Evolutionary conservation across 2,329 filamentous ascomycete species (phyloP).

Genomic region (Trichoderma sp.): DNA sequence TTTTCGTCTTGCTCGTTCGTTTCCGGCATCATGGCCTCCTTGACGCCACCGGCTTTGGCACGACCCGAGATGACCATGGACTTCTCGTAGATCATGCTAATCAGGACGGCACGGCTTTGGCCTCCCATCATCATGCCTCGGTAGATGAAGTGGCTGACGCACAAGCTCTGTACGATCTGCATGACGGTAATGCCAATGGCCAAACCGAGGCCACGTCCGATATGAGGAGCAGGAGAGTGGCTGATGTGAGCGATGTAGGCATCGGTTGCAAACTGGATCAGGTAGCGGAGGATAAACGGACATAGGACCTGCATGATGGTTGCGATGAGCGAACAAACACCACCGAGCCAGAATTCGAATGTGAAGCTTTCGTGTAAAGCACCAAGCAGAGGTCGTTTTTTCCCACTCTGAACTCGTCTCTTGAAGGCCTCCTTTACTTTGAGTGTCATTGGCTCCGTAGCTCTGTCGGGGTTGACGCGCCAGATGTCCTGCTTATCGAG

Average conservation of each 20-base stretch:
- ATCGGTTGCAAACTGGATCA: conserved; percentile 80
- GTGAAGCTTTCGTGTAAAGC: conserved; percentile 85
- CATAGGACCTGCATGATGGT: conserved; percentile 75
- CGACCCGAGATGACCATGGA: conserved; percentile 83
- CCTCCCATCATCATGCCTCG: conserved; percentile 89
- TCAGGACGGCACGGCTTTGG: conserved; percentile 74
- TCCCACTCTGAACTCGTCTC: conserved; percentile 61
- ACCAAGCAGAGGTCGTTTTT: conserved; percentile 71
- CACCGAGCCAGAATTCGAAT: conserved; percentile 80
- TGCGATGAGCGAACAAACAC: conserved; percentile 70
- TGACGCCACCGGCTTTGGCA: conserved; percentile 75
- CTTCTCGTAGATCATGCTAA: conserved; percentile 87
- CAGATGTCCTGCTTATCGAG: conserved; percentile 85
- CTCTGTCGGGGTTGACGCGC: conserved; percentile 77
- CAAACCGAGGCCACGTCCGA: conserved; percentile 75
- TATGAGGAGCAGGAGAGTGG: conserved; percentile 56
- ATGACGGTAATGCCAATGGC: conserved; percentile 81
- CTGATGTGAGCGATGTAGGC: conserved; percentile 65
- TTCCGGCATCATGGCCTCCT: conserved; percentile 31
- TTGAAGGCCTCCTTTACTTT: conserved; percentile 68
- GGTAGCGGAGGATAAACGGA: conserved; percentile 78
- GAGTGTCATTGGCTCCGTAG: conserved; percentile 64
- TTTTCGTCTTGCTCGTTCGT: conserved; percentile 48
- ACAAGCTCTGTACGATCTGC: conserved; percentile 78
- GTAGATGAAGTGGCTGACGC: conserved; percentile 89